A percentile compares a stretch with the other conserved stretches of the same genome.
Conservation (phyloP, 78 protist species). For the Pigoraptor vietnamica region DNA sequence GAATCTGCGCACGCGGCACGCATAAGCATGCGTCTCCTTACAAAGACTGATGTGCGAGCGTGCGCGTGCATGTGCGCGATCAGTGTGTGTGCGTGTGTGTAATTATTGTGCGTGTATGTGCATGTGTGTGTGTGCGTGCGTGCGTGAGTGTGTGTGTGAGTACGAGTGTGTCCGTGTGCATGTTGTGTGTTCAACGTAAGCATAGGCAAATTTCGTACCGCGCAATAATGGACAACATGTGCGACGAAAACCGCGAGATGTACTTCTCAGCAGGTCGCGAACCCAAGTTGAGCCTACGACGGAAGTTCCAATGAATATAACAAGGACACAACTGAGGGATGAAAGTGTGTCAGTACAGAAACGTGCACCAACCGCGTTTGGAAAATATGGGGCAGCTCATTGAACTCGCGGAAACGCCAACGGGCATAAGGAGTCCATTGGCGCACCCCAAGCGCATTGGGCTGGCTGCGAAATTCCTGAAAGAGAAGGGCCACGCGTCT, state of each 20-base stretch:
- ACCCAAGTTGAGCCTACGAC: slow-evolving; percentile 40
- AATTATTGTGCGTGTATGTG: background rate
- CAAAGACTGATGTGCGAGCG: background rate
- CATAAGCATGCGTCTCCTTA: background rate
- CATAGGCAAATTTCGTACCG: too few relatives aligned
- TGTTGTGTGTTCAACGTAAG: background rate
- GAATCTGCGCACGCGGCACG: slow-evolving; percentile 20
- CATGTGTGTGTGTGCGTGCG: background rate
- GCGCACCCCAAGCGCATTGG: slow-evolving; percentile 57
- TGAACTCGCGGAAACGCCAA: slow-evolving; percentile 75
- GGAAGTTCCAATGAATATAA: background rate
- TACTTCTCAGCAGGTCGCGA: slow-evolving; percentile 50
- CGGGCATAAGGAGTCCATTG: slow-evolving; percentile 73
- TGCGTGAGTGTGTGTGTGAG: background rate
- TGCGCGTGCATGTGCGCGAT: background rate
- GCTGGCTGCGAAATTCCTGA: slow-evolving; percentile 63
- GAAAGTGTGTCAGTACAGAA: background rate
- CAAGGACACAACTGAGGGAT: background rate
- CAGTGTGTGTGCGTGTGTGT: background rate
- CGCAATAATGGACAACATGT: slow-evolving; percentile 16
- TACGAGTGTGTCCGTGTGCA: background rate
- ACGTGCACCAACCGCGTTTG: slow-evolving; percentile 8
- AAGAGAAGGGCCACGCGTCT: background rate
- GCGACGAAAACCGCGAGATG: slow-evolving; percentile 45
- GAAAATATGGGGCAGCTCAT: slow-evolving; percentile 77